Evolutionary conservation across 805 yeast genomes (phyloP).

Genomic region (Tetrapisispora arboricola): DNA sequence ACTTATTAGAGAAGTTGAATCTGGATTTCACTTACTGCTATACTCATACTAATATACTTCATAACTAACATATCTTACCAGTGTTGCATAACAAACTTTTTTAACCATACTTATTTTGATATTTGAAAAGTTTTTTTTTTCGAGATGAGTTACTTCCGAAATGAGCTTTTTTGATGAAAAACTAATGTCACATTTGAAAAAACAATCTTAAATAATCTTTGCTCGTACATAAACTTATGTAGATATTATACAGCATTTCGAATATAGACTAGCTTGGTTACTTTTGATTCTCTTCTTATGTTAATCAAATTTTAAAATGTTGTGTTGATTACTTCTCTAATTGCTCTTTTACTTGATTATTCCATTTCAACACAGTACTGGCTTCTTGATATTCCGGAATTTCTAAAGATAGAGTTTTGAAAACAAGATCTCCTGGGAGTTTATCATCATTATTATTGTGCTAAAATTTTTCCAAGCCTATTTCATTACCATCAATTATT

Average conservation of each 20-base stretch:
- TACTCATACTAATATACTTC: too few species aligned
- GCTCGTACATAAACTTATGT: too few species aligned
- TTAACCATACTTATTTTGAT: background rate
- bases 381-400: conserved; percentile 32
- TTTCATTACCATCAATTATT: background rate
- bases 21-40: too few species aligned
- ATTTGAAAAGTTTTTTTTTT: background rate
- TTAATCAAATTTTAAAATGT: background rate
- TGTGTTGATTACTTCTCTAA: background rate
- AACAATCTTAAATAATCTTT: too few species aligned
- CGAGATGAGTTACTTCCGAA: too few species aligned
- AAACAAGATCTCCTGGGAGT: conserved; percentile 18
- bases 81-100: background rate
- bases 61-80: too few species aligned
- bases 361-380: conserved; percentile 48
- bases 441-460: background rate
- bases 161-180: too few species aligned
- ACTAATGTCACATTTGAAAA: too few species aligned
- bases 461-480: too few species aligned
- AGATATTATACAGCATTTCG: too few species aligned
- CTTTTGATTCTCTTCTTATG: background rate
- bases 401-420: conserved; percentile 31
- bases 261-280: too few species aligned
- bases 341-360: conserved; percentile 29
- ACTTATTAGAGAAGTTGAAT: too few species aligned